A percentile compares a stretch with the other conserved stretches of the same genome.
These are phyloP conservation scores for Zizania palustris DNA, from an alignment of 202 grass and related monocot genomes.

Conservation along the genomic window DNA sequence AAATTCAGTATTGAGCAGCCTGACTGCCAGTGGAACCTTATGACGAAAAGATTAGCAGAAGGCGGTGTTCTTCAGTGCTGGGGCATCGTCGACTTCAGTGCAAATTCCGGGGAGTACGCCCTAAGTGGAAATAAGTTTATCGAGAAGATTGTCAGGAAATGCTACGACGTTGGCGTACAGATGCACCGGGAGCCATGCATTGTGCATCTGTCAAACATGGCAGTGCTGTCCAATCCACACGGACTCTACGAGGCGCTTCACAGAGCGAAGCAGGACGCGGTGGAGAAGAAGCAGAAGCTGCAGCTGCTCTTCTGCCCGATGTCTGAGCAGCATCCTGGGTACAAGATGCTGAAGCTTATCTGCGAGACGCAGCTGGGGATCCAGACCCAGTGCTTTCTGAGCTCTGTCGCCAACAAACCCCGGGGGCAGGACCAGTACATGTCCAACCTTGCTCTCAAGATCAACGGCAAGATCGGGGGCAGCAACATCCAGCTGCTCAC, in stretches of 20 bases:
- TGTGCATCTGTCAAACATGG: background rate
- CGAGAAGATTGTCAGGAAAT: background rate
- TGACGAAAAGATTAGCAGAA: background rate
- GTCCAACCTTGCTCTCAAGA: constrained; percentile 44
- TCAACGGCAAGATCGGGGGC: constrained; percentile 50
- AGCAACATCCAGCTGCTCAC: constrained; percentile 35
- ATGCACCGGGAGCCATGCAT: background rate
- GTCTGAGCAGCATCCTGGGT: constrained; percentile 10
- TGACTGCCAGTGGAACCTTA: constrained; percentile 42
- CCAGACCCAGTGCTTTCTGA: constrained; percentile 44
- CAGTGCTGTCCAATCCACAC: background rate
- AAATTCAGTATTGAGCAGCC: background rate
- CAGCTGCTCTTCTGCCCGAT: constrained; percentile 41
- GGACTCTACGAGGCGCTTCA: constrained; percentile 2
- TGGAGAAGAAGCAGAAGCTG: background rate
- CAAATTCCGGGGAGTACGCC: background rate
- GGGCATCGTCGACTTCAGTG: background rate
- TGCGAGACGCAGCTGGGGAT: constrained; percentile 42
- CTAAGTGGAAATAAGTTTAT: background rate
- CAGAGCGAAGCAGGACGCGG: background rate
- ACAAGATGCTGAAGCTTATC: constrained; percentile 40
- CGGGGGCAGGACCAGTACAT: constrained; percentile 18
- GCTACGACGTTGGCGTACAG: constrained; percentile 15
- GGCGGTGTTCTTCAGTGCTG: constrained; percentile 17
- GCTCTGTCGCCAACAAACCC: background rate